phyloP scores from a whole-genome alignment of 2,329 filamentous ascomycete species.

The Botrytis fragariae region DNA sequence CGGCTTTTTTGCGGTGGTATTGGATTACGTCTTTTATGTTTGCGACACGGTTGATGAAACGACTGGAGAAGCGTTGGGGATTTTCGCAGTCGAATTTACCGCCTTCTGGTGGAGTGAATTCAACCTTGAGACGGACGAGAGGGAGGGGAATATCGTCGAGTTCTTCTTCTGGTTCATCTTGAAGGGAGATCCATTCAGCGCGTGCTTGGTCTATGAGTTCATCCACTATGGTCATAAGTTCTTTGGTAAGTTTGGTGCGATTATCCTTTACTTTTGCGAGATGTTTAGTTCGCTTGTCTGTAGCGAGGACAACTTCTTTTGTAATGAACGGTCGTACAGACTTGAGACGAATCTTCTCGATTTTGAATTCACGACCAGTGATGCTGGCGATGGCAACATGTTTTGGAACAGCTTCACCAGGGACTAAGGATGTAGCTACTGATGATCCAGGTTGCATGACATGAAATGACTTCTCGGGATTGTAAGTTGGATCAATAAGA shows the following conservation, averaged over 20 bases:
- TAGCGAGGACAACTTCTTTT: slow-evolving; percentile 72
- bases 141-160: slow-evolving; percentile 71
- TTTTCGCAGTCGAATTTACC: slow-evolving; percentile 90
- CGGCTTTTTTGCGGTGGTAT: slow-evolving; percentile 86
- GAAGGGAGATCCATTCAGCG: slow-evolving; percentile 74
- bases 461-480: slow-evolving; percentile 85
- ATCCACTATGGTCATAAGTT: slow-evolving; percentile 75
- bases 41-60: slow-evolving; percentile 85
- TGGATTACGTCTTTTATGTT: slow-evolving; percentile 93
- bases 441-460: slow-evolving; percentile 98
- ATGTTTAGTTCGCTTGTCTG: slow-evolving; percentile 73
- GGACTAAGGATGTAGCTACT: slow-evolving; percentile 86
- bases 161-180: slow-evolving; percentile 57
- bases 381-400: slow-evolving; percentile 84
- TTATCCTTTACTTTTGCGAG: slow-evolving; percentile 82
- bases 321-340: slow-evolving; percentile 89
- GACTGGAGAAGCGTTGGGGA: slow-evolving; percentile 90
- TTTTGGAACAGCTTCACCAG: slow-evolving; percentile 86
- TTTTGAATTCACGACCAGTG: slow-evolving; percentile 76
- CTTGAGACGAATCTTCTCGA: slow-evolving; percentile 79
- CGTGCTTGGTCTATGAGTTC: slow-evolving; percentile 85
- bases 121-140: slow-evolving; percentile 84
- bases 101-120: slow-evolving; percentile 81
- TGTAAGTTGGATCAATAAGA: slow-evolving; percentile 77
- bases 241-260: slow-evolving; percentile 72